A percentile compares a stretch with the other conserved stretches of the same genome.
Conservation (phyloP, 1,284 basidiomycete species). For the Mrakiaceae sp. region DNA sequence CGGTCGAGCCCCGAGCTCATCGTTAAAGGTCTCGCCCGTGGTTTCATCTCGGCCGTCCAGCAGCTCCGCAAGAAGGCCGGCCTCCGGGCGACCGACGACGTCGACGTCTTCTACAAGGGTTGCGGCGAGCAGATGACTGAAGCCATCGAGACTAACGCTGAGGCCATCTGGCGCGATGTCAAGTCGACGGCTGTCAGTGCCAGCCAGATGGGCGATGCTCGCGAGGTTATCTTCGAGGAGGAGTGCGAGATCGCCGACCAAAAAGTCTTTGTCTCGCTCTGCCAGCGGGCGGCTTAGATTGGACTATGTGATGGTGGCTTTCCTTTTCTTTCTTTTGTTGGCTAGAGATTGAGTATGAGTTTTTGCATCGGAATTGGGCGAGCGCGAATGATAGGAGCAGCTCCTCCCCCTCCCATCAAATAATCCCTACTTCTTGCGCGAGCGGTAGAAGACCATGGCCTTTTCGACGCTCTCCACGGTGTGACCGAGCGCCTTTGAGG, state of each 20-base stretch:
- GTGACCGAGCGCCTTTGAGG: conserved; percentile 61
- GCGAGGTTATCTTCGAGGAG: conserved; percentile 58
- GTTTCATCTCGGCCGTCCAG: conserved; percentile 89
- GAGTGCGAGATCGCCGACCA: conserved; percentile 77
- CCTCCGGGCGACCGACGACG: conserved; percentile 86
- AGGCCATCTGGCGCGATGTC: conserved; percentile 64
- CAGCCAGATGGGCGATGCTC: conserved; percentile 40
- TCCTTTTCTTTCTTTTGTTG: not conserved
- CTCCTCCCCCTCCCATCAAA: no score
- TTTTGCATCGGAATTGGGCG: not conserved
- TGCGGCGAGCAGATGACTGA: conserved; percentile 52
- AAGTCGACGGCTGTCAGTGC: conserved; percentile 58
- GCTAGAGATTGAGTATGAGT: not conserved
- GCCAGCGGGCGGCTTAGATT: conserved; percentile 14
- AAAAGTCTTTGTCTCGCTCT: conserved; percentile 46
- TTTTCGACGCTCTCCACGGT: conserved; percentile 64
- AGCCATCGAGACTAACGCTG: conserved; percentile 60
- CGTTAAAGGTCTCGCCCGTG: conserved; percentile 77
- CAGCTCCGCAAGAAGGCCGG: conserved; percentile 92
- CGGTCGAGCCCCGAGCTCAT: conserved; percentile 77
- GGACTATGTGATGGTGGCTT: not conserved
- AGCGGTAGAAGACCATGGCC: conserved; percentile 42
- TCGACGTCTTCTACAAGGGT: conserved; percentile 76
- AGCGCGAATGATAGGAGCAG: no score
- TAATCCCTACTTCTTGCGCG: conserved; percentile 1